Evolutionary conservation across 306 rosid species (phyloP).

Genomic region (Begonia fuchsioides): DNA sequence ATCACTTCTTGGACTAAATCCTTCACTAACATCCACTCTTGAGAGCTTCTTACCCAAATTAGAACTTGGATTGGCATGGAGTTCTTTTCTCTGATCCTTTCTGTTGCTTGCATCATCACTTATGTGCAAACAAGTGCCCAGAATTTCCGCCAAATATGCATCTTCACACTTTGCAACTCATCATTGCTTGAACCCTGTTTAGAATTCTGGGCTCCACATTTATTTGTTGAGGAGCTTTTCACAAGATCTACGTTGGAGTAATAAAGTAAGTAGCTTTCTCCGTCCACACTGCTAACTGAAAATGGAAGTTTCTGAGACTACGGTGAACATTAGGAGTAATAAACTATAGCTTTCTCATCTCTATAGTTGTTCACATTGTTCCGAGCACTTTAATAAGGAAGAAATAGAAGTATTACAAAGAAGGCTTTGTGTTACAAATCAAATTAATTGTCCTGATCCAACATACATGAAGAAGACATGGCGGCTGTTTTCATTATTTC

Average conservation of each 20-base stretch:
- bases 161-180: conserved; percentile 36
- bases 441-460: no score
- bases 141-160: conserved; percentile 6
- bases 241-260: conserved; percentile 69
- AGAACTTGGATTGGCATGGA: conserved; percentile 13
- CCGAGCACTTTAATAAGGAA: no score
- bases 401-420: no score
- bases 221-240: conserved; percentile 40
- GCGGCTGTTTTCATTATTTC: no score
- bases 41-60: conserved; percentile 11
- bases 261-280: conserved; percentile 70
- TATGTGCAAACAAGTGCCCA: no score
- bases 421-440: no score
- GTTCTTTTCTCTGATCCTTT: conserved; percentile 22
- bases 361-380: no score
- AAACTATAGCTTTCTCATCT: no score
- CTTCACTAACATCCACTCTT: neutral
- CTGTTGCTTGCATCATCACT: no score
- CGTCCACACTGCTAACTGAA: conserved; percentile 82
- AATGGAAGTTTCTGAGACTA: conserved; percentile 94
- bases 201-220: conserved; percentile 35
- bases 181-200: conserved; percentile 45
- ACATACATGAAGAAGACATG: no score
- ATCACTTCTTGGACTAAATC: conserved; percentile 21
- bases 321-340: no score